Percentiles rank a stretch among this genome's conserved stretches.
These are phyloP conservation scores for Lachancea dasiensis DNA, from an alignment of 805 yeast genomes.

Conservation along the genomic window DNA sequence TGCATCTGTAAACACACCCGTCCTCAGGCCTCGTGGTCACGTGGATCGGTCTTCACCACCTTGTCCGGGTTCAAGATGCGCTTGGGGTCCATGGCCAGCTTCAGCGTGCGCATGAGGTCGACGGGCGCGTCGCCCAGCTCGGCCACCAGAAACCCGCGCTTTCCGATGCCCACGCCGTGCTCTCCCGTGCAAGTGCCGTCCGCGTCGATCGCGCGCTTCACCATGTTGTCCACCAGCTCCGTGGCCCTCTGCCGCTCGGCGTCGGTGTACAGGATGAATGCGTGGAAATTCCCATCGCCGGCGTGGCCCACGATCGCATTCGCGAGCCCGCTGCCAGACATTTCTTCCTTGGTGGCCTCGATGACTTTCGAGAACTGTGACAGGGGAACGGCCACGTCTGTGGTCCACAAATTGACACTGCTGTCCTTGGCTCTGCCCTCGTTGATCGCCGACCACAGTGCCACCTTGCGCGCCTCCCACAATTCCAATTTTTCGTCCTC, in stretches of 20 bases:
- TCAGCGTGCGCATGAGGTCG: conserved; percentile 65
- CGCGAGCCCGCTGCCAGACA: conserved; percentile 45
- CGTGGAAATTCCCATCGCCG: conserved; percentile 81
- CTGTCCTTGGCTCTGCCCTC: conserved; percentile 50
- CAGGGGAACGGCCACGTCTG: conserved; percentile 81
- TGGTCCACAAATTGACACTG: conserved; percentile 56
- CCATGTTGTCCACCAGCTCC: conserved; percentile 53
- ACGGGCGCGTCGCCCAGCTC: conserved; percentile 68
- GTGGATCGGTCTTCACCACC: conserved; percentile 62
- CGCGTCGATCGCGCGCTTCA: conserved; percentile 53
- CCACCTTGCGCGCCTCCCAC: conserved; percentile 73
- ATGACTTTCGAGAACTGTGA: conserved; percentile 61
- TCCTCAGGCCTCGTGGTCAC: conserved; percentile 17
- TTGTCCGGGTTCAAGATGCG: conserved; percentile 75
- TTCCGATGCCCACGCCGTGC: conserved; percentile 81
- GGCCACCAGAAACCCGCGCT: conserved; percentile 49
- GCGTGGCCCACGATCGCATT: conserved; percentile 72
- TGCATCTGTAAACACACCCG: too few relatives aligned
- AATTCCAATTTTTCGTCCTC: conserved; percentile 59
- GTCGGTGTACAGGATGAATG: conserved; percentile 53
- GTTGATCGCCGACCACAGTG: conserved; percentile 59
- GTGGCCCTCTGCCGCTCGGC: conserved; percentile 44
- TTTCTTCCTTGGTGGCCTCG: conserved; percentile 52
- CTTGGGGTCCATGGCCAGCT: conserved; percentile 68
- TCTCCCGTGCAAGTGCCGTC: conserved; percentile 88